Percentiles rank a stretch among this genome's conserved stretches.
Conservation (phyloP, 768 basidiomycete genomes). For the Russula abietina region DNA sequence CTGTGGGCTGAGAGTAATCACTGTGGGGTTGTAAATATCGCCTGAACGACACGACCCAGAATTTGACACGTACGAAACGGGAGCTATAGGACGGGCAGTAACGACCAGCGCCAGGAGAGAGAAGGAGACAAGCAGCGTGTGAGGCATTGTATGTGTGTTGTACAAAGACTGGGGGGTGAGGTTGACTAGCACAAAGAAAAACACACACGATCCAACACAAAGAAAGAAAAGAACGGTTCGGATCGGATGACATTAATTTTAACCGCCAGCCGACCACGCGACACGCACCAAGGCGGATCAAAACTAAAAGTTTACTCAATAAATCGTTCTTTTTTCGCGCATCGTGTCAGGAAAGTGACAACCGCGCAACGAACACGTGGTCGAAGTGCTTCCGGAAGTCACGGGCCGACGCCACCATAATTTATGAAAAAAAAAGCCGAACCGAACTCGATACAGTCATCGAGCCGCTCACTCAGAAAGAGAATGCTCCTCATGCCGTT, state of each 20-base stretch:
- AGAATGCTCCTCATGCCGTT: too few species aligned
- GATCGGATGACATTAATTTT: background rate
- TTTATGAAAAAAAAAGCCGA: too few species aligned
- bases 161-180: slow-evolving; percentile 2
- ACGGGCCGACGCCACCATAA: too few species aligned
- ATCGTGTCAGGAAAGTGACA: too few species aligned
- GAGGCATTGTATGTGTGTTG: slow-evolving; percentile 30
- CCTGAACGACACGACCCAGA: slow-evolving; percentile 28
- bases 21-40: slow-evolving; percentile 1
- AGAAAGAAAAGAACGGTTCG: background rate
- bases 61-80: slow-evolving; percentile 25
- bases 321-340: too few species aligned
- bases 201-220: background rate
- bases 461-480: too few species aligned
- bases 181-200: background rate
- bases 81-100: slow-evolving; percentile 36
- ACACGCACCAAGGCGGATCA: background rate
- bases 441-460: too few species aligned
- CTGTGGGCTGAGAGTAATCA: slow-evolving; percentile 17
- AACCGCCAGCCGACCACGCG: background rate
- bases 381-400: too few species aligned
- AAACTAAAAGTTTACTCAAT: slow-evolving; percentile 6
- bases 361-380: too few species aligned
- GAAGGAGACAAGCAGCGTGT: slow-evolving; percentile 36
- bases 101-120: slow-evolving; percentile 42